Evolutionary conservation across 2,329 filamentous ascomycete genomes (phyloP).

Genomic region (Nemania sp.): DNA sequence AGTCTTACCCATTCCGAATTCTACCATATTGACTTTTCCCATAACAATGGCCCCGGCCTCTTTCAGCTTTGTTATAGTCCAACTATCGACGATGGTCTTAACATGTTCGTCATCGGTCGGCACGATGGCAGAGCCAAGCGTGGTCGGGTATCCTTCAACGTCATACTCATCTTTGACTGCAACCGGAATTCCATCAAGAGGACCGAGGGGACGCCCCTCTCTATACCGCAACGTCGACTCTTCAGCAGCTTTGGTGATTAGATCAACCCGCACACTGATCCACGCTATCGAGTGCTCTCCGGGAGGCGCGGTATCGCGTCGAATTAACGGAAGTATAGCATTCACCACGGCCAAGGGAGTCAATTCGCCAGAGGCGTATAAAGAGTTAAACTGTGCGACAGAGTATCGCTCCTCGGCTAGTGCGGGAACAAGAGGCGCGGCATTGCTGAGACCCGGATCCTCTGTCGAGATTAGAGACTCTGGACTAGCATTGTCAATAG

Average conservation of each 20-base stretch:
- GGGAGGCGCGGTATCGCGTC: slow-evolving; percentile 33
- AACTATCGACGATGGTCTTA: slow-evolving; percentile 57
- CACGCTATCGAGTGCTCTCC: slow-evolving; percentile 50
- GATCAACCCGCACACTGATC: slow-evolving; percentile 47
- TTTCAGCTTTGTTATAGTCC: slow-evolving; percentile 71
- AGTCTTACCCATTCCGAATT: slow-evolving; percentile 67
- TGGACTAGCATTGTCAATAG: background rate
- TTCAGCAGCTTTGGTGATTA: slow-evolving; percentile 48
- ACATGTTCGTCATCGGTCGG: slow-evolving; percentile 29
- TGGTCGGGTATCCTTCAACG: slow-evolving; percentile 71
- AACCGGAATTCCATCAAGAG: slow-evolving; percentile 73
- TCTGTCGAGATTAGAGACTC: background rate
- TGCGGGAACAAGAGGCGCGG: background rate
- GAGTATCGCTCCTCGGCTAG: slow-evolving; percentile 36
- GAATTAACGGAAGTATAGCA: slow-evolving; percentile 50
- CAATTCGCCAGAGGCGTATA: slow-evolving; percentile 49
- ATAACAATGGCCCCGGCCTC: slow-evolving; percentile 72
- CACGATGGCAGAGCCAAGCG: slow-evolving; percentile 55
- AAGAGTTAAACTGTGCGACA: slow-evolving; percentile 48
- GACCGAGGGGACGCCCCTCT: slow-evolving; percentile 60
- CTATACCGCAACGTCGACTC: slow-evolving; percentile 52
- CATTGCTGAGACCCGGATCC: background rate
- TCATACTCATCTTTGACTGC: slow-evolving; percentile 79
- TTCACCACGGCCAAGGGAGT: slow-evolving; percentile 51
- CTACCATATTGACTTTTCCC: slow-evolving; percentile 77